Conservation (phyloP, 2,329 filamentous ascomycete genomes). For the Alternaria dauci region DNA sequence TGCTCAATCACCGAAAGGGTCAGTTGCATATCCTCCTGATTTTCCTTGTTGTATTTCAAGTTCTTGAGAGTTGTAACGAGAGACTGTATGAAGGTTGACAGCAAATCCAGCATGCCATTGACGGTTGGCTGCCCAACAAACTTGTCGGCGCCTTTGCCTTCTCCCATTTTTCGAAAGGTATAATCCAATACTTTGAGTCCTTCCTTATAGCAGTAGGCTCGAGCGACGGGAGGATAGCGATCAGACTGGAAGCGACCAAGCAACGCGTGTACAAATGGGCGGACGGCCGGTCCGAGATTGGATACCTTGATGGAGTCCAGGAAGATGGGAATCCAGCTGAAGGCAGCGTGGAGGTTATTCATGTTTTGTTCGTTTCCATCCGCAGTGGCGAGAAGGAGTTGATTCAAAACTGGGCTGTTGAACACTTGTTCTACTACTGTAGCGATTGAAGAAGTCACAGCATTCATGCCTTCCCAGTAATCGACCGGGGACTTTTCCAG, state of each 20-base stretch:
- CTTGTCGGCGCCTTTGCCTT: conserved; percentile 42
- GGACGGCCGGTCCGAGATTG: conserved; percentile 80
- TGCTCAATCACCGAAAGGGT: conserved; percentile 72
- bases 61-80: conserved; percentile 47
- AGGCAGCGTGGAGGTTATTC: conserved; percentile 68
- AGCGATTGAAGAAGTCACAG: conserved; percentile 80
- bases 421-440: conserved; percentile 87
- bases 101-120: conserved; percentile 69
- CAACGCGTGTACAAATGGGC: conserved; percentile 78
- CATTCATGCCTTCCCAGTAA: conserved; percentile 88
- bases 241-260: conserved; percentile 70
- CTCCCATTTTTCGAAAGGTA: conserved; percentile 45
- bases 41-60: conserved; percentile 33
- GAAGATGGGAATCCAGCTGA: conserved; percentile 81
- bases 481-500: conserved; percentile 78
- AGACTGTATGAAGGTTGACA: conserved; percentile 64
- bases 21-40: conserved; percentile 52
- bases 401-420: conserved; percentile 71
- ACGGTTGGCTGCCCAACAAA: conserved; percentile 54
- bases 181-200: conserved; percentile 57
- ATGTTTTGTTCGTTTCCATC: conserved; percentile 60
- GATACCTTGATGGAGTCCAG: conserved; percentile 78
- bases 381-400: conserved; percentile 62
- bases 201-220: conserved; percentile 69
- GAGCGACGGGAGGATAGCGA: conserved; percentile 64